Evolutionary conservation across 805 yeast genomes (phyloP).

Genomic region (Myxozyma geophila): DNA sequence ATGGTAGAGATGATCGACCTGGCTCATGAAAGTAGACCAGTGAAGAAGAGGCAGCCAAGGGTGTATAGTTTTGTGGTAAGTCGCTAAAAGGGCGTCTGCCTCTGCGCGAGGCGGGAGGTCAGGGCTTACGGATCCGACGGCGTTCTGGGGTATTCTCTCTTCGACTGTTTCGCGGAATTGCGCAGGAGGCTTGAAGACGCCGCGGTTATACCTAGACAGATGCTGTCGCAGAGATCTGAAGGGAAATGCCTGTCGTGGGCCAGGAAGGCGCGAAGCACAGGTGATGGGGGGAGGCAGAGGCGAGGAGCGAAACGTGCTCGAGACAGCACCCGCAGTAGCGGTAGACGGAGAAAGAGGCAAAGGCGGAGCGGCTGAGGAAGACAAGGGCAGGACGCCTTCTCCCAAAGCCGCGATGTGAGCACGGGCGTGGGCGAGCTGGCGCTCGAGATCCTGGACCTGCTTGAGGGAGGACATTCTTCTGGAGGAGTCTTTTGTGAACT

Average conservation of each 20-base stretch:
- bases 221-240: conserved; percentile 19
- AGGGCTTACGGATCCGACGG: conserved; percentile 14
- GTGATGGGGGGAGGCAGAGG: conserved; percentile 14
- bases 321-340: conserved; percentile 8
- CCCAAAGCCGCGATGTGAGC: conserved; percentile 31
- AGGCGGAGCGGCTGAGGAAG: neutral
- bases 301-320: conserved; percentile 7
- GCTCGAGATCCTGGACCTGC: conserved; percentile 34
- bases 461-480: conserved; percentile 40
- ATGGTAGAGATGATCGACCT: conserved; percentile 31
- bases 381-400: neutral
- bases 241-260: conserved; percentile 15
- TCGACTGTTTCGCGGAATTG: conserved; percentile 23
- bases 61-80: conserved; percentile 37
- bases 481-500: conserved; percentile 41
- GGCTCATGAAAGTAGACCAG: conserved; percentile 38
- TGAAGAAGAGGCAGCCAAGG: conserved; percentile 41
- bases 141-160: neutral
- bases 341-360: neutral
- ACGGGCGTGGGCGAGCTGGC: conserved; percentile 32
- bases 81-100: conserved; percentile 32
- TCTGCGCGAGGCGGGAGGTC: conserved; percentile 33
- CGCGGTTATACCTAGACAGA: conserved; percentile 19
- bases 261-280: conserved; percentile 7
- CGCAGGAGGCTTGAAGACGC: conserved; percentile 34